phyloP scores from a whole-genome alignment of 2,329 filamentous ascomycete species.

The Camillea tinctor region DNA sequence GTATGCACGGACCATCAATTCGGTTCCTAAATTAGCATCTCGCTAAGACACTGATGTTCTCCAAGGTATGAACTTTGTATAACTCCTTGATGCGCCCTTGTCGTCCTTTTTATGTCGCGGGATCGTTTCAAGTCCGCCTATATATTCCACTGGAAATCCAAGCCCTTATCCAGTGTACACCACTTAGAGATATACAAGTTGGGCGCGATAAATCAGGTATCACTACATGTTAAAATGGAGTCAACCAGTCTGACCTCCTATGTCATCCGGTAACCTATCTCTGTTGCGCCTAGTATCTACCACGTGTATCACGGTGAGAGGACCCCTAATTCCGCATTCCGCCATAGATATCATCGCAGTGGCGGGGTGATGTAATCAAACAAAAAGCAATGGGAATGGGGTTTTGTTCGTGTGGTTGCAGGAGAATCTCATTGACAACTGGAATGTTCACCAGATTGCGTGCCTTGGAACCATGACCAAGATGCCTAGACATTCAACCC shows the following conservation, averaged over 20 bases:
- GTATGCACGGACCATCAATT: too few species aligned
- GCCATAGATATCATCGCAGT: not conserved
- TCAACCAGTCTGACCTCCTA: not conserved
- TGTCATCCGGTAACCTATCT: not conserved
- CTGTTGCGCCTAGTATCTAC: not conserved
- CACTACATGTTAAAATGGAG: not conserved
- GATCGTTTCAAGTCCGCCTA: too few species aligned
- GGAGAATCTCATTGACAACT: not conserved
- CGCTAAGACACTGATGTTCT: too few species aligned
- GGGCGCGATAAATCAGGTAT: not conserved
- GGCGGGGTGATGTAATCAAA: not conserved
- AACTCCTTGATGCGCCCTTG: too few species aligned
- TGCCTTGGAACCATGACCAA: too few species aligned
- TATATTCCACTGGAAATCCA: not conserved
- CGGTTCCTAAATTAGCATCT: too few species aligned
- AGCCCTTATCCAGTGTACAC: too few species aligned
- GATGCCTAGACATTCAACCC: too few species aligned
- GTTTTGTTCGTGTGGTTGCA: not conserved
- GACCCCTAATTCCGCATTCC: not conserved
- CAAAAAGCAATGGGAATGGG: not conserved
- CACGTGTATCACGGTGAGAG: not conserved
- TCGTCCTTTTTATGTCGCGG: too few species aligned
- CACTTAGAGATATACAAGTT: not conserved
- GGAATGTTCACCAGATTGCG: too few species aligned
- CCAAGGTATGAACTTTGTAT: too few species aligned